Conservation (phyloP, 371 early-diverging fungal species). For the Phascolomyces articulosus region DNA sequence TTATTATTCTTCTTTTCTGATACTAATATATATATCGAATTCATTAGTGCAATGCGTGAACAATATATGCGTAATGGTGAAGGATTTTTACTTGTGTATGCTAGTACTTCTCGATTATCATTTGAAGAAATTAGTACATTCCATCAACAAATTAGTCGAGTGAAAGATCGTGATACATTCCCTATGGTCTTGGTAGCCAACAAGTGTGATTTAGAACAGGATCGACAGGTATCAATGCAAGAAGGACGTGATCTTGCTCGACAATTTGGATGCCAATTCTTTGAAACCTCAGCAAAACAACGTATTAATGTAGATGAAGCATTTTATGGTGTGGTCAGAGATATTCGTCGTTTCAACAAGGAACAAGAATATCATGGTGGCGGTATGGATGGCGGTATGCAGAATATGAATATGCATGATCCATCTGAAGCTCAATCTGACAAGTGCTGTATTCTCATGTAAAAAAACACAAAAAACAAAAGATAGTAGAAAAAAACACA, state of each 20-base stretch:
- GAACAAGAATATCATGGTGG: conserved; percentile 34
- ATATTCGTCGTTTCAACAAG: conserved; percentile 79
- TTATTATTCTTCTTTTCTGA: background rate
- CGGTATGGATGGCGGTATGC: conserved; percentile 9
- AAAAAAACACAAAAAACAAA: conserved; percentile 5
- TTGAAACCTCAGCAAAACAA: conserved; percentile 91
- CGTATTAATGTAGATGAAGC: conserved; percentile 91
- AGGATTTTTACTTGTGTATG: conserved; percentile 52
- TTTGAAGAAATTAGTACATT: conserved; percentile 83
- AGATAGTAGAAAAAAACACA: background rate
- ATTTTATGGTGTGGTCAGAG: conserved; percentile 86
- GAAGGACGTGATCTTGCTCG: conserved; percentile 87
- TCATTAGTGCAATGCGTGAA: conserved; percentile 68
- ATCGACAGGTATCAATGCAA: conserved; percentile 78
- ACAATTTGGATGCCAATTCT: conserved; percentile 74
- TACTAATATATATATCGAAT: background rate
- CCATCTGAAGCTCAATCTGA: conserved; percentile 20
- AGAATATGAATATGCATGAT: conserved; percentile 21
- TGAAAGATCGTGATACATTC: conserved; percentile 81
- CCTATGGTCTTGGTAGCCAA: conserved; percentile 94
- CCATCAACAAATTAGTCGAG: conserved; percentile 77
- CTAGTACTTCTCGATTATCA: conserved; percentile 74
- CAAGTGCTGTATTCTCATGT: conserved; percentile 28
- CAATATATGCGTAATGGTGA: conserved; percentile 81
- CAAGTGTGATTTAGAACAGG: conserved; percentile 89